A percentile compares a stretch with the other conserved stretches of the same genome.
phyloP scores from a whole-genome alignment of 2,329 filamentous ascomycete species.

The Nemania bipapillata region DNA sequence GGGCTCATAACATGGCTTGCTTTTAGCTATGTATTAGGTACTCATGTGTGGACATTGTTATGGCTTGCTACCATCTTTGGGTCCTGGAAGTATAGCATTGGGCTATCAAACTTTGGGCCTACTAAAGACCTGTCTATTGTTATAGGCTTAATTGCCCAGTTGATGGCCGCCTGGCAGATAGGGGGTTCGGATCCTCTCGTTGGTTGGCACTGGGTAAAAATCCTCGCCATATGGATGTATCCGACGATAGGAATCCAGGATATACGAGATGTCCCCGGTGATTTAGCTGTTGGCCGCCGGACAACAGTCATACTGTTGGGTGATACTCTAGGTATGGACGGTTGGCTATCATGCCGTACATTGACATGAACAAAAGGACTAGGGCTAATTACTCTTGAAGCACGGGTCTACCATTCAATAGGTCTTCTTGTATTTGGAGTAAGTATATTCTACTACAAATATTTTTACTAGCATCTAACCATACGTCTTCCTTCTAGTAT shows the following conservation, averaged over 20 bases:
- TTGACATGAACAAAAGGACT: background rate
- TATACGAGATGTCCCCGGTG: conserved; percentile 19
- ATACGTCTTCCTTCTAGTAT: background rate
- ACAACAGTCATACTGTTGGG: conserved; percentile 22
- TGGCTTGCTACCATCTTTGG: conserved; percentile 8
- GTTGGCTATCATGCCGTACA: no score
- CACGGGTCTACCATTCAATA: conserved; percentile 16
- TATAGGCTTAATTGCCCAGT: conserved; percentile 2
- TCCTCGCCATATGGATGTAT: conserved; percentile 17
- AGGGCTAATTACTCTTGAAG: conserved; percentile 9
- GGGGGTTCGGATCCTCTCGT: conserved; percentile 8
- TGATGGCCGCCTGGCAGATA: conserved; percentile 22
- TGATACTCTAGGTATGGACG: conserved; percentile 14
- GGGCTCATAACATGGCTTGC: conserved; percentile 8
- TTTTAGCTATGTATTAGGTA: conserved; percentile 20
- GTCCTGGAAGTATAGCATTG: conserved; percentile 13
- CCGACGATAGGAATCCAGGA: conserved; percentile 27
- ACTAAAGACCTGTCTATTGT: conserved; percentile 11
- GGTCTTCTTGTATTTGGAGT: conserved; percentile 12
- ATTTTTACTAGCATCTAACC: background rate
- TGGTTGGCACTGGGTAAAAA: conserved; percentile 16
- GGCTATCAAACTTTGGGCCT: conserved; percentile 16
- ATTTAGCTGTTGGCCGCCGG: conserved; percentile 12
- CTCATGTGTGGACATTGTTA: conserved; percentile 3
- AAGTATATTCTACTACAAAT: background rate